Conservation (phyloP, 306 rosid species). For the Malus sieversii region DNA sequence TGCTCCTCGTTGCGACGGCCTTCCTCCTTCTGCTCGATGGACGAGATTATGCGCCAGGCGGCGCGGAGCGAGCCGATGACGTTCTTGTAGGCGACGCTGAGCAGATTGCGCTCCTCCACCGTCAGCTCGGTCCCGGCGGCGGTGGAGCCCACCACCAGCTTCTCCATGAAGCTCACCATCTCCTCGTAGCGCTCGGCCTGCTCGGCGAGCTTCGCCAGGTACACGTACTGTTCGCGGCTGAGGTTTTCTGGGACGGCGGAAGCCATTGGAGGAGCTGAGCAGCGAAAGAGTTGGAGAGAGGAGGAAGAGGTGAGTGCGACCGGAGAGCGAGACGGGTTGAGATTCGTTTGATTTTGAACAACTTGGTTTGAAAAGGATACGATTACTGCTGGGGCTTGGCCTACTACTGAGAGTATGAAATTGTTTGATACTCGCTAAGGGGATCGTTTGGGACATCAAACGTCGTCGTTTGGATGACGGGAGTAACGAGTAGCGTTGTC, state of each 20-base stretch:
- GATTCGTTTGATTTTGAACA: constrained; percentile 7
- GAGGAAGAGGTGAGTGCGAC: not conserved
- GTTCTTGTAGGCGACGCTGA: constrained; percentile 36
- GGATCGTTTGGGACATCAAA: not conserved
- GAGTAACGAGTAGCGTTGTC: not conserved
- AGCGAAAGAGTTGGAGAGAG: not conserved
- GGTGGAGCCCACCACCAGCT: constrained; percentile 28
- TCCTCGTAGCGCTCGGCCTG: constrained; percentile 47
- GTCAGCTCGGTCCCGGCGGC: constrained; percentile 26
- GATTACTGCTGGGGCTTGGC: not conserved
- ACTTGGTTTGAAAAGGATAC: not conserved
- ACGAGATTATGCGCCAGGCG: constrained; percentile 37
- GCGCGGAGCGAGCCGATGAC: constrained; percentile 39
- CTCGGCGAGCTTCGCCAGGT: constrained; percentile 39
- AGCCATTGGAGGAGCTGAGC: constrained; percentile 16
- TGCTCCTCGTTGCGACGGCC: constrained; percentile 38
- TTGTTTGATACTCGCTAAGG: not conserved
- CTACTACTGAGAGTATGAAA: not conserved
- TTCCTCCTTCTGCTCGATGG: constrained; percentile 42
- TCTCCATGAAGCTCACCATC: constrained; percentile 41
- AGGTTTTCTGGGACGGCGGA: constrained; percentile 26
- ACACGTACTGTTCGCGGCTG: constrained; percentile 31
- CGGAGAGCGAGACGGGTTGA: not conserved
- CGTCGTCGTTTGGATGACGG: not conserved
- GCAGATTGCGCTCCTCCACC: constrained; percentile 39